These are phyloP conservation scores for Hylodesmum podocarpum DNA, from an alignment of 306 rosid genomes.

Conservation along the genomic window DNA sequence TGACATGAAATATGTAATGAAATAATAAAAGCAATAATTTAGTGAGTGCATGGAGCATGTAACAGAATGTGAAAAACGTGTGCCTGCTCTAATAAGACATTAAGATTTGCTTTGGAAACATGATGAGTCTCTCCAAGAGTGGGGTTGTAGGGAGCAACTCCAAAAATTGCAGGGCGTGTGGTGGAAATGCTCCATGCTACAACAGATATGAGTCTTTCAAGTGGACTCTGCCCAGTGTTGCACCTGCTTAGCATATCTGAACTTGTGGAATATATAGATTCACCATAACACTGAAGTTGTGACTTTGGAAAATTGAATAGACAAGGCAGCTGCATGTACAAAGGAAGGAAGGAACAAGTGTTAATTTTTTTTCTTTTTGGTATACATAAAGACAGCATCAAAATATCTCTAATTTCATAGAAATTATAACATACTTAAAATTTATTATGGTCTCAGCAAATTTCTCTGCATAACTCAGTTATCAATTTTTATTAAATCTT, in stretches of 20 bases:
- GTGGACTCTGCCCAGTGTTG: constrained; percentile 42
- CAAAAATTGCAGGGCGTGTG: constrained; percentile 50
- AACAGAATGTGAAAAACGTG: background rate
- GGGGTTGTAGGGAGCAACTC: constrained; percentile 68
- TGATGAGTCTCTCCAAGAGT: constrained; percentile 83
- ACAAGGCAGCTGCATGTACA: constrained; percentile 51
- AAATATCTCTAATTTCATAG: too few relatives aligned
- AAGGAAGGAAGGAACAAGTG: background rate
- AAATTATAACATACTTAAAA: too few relatives aligned
- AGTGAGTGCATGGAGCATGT: background rate
- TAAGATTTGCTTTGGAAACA: constrained; percentile 52
- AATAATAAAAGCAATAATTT: background rate
- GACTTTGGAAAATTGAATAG: constrained; percentile 71
- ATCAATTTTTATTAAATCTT: too few relatives aligned
- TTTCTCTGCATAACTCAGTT: too few relatives aligned
- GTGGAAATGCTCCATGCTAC: constrained; percentile 66
- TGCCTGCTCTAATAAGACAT: constrained; percentile 66
- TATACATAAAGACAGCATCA: too few relatives aligned
- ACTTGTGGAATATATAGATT: constrained; percentile 43
- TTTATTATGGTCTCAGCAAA: too few relatives aligned
- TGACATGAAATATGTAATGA: background rate
- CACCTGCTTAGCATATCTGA: constrained; percentile 55
- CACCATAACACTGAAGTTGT: constrained; percentile 69
- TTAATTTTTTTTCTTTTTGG: background rate
- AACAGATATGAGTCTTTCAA: constrained; percentile 54